phyloP scores from a whole-genome alignment of 495 filamentous ascomycete genomes.

The Neurospora pannonica region DNA sequence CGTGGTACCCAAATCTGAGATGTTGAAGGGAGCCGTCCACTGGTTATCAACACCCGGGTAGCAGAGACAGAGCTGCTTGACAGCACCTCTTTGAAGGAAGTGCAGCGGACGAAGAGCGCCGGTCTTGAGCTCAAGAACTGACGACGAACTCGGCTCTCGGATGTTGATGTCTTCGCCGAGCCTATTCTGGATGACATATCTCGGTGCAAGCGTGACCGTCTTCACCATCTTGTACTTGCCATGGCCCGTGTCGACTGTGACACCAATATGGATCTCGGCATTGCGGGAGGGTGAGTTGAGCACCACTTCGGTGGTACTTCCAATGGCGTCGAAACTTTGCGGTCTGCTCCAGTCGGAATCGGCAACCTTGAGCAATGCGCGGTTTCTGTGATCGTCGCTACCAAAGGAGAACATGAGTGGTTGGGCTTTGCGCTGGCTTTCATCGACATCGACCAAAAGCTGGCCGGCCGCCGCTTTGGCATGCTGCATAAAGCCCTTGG shows the following conservation, averaged over 20 bases:
- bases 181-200: slow-evolving; percentile 92
- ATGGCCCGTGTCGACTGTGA: slow-evolving; percentile 80
- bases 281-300: slow-evolving; percentile 61
- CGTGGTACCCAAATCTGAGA: slow-evolving; percentile 81
- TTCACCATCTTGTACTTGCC: slow-evolving; percentile 98
- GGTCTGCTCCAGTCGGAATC: slow-evolving; percentile 94
- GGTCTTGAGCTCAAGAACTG: slow-evolving; percentile 62
- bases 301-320: slow-evolving; percentile 76
- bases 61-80: slow-evolving; percentile 86
- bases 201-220: slow-evolving; percentile 83
- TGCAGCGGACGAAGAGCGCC: slow-evolving; percentile 74
- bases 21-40: slow-evolving; percentile 97
- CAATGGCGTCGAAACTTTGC: slow-evolving; percentile 97
- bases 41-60: slow-evolving; percentile 94
- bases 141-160: slow-evolving; percentile 78
- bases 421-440: slow-evolving; percentile 49
- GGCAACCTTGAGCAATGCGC: slow-evolving; percentile 74
- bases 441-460: slow-evolving; percentile 30
- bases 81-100: slow-evolving; percentile 66
- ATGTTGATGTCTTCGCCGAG: slow-evolving; percentile 79
- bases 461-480: slow-evolving; percentile 76
- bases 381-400: slow-evolving; percentile 78
- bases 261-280: slow-evolving; percentile 79
- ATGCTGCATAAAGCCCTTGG: slow-evolving; percentile 76
- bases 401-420: slow-evolving; percentile 95